Evolutionary conservation across 306 rosid species (phyloP).

Genomic region (Inga leiocalycina): DNA sequence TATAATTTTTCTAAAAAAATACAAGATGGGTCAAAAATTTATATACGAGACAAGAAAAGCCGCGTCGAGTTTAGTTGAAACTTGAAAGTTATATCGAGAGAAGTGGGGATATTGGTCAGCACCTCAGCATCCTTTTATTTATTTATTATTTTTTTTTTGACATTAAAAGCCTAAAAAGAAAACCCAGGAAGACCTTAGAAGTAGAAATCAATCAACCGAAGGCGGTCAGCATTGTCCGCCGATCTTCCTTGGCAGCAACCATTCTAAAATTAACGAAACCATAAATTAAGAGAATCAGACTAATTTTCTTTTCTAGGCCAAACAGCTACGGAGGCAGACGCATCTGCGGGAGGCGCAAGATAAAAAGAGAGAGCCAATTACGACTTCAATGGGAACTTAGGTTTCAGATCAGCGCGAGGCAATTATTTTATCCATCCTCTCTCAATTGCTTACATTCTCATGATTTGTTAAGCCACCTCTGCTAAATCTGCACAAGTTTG

Average conservation of each 20-base stretch:
- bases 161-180: neutral
- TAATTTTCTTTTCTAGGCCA: constrained; percentile 24
- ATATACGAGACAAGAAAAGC: constrained; percentile 23
- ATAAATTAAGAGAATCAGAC: constrained; percentile 14
- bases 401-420: constrained; percentile 7
- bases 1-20: too few relatives aligned
- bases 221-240: constrained; percentile 66
- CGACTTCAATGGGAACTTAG: constrained; percentile 14
- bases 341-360: constrained; percentile 35
- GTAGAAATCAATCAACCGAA: neutral
- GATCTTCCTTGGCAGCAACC: constrained; percentile 77
- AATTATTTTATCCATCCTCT: constrained; percentile 4
- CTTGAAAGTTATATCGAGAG: constrained; percentile 32
- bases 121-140: constrained; percentile 41
- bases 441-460: constrained; percentile 28
- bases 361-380: neutral
- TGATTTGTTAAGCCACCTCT: neutral
- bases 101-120: constrained; percentile 19
- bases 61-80: constrained; percentile 34
- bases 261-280: constrained; percentile 58
- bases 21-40: neutral
- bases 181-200: neutral
- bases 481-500: neutral
- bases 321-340: constrained; percentile 5
- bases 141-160: neutral